Base-by-base conservation (phyloP, 2,329 filamentous ascomycete species). In the Talaromyces sp. region DNA sequence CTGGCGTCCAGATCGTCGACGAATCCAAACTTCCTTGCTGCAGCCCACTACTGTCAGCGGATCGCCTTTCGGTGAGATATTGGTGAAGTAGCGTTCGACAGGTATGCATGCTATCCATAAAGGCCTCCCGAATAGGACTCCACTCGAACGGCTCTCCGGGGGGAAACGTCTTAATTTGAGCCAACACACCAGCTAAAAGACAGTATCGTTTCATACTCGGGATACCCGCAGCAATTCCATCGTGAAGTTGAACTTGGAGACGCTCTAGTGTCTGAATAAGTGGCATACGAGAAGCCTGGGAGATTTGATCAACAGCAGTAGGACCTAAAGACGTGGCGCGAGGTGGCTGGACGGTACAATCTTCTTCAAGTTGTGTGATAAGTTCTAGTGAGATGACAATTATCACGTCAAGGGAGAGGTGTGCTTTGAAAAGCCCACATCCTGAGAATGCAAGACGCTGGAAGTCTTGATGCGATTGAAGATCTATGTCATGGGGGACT, bases 201-300 rank as follows among this genome's bases (percentile, higher is more conserved):
- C 49, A 48, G 29, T 60, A 58, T 9, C 58, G 53, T 19, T 60
- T 60, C 52, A 58, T 49, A 13, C 58, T 60, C 5, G 58, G 58
- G 8, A 56, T 58, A 2, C 58, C 58, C 2, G 49, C 53, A 6
- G 16, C 49, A 16, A 60, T 13, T 17, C 55, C 47, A 7, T 55
- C 19, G 22, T 56, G 49, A 11, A 58, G 36, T 6, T 58, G 48
- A 13, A 39, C 41, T 11, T 30, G 35, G 14, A 58, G 47, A 17
- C 41, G 44, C 4, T 60, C 53, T 3, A 60, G 40, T 1, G 51
- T 49, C 8, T 53, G 37, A 3, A 60, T 32, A 1, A 58, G 46
- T 10, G 55, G 47, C 2, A n/a, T 40, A 1, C 51, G 53, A 40
- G 52, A 43, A 7, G 47, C 43, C 8, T 56, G 30, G 1, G 51